A percentile compares a stretch with the other conserved stretches of the same genome.
Conservation (phyloP, 2,329 filamentous ascomycete genomes). For the Pseudogymnoascus sp. region DNA sequence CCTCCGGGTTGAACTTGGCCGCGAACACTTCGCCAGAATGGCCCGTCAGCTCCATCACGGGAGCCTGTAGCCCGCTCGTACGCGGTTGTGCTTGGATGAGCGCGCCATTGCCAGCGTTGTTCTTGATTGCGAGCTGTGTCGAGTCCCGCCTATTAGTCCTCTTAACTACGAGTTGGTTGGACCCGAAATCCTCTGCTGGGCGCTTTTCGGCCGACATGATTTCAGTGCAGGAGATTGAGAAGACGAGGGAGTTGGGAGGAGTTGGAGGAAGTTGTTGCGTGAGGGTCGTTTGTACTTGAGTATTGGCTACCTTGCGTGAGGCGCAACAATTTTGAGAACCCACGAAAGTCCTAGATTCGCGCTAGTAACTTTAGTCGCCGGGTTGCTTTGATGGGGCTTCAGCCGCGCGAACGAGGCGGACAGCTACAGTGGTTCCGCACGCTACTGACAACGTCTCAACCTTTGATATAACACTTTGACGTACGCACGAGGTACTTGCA, state of each 20-base stretch:
- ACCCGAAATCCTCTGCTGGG: conserved; percentile 74
- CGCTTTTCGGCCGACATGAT: conserved; percentile 87
- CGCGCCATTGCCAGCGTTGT: conserved; percentile 47
- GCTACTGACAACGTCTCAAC: conserved; percentile 4
- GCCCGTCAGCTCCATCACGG: conserved; percentile 88
- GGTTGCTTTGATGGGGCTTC: conserved; percentile 1
- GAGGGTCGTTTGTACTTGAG: conserved; percentile 5
- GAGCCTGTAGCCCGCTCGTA: conserved; percentile 78
- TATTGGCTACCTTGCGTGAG: not conserved
- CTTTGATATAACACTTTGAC: conserved; percentile 4
- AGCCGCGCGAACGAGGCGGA: conserved; percentile 13
- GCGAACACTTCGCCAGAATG: conserved; percentile 83
- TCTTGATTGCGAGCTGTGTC: conserved; percentile 8
- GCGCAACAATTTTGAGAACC: conserved; percentile 11
- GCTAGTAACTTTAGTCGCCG: conserved; percentile 5
- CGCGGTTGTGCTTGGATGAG: conserved; percentile 63
- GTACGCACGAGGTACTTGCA: conserved; percentile 3
- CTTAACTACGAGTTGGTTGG: conserved; percentile 79
- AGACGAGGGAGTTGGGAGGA: not conserved
- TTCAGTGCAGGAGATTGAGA: conserved; percentile 4
- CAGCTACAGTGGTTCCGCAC: conserved; percentile 1
- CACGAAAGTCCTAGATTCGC: conserved; percentile 7
- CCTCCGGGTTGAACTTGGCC: conserved; percentile 82
- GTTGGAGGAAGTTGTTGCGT: not conserved
- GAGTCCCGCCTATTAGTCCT: conserved; percentile 62